Conservation (phyloP, 768 basidiomycete genomes). For the Psilocybe cubensis region DNA sequence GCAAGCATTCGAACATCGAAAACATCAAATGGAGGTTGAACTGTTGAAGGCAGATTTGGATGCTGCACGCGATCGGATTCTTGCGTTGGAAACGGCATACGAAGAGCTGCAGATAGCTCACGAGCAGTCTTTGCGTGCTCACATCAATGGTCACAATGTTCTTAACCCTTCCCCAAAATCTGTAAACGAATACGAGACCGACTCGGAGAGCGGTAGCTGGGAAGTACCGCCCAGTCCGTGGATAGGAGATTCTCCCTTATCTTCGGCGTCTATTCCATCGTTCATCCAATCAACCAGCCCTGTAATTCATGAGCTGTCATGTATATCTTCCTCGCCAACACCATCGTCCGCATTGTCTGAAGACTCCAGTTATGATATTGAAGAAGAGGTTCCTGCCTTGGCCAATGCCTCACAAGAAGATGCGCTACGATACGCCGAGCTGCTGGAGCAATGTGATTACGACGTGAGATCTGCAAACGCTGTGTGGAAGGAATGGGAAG, state of each 20-base stretch:
- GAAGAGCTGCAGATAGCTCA: conserved; percentile 1
- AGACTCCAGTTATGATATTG: neutral
- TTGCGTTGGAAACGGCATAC: conserved; percentile 11
- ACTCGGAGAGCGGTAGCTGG: too few relatives aligned
- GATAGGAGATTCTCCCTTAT: too few relatives aligned
- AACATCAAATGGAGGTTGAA: neutral
- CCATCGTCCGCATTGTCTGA: neutral
- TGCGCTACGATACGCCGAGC: neutral
- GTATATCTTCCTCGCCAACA: neutral
- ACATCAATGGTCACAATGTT: neutral
- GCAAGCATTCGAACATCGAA: neutral
- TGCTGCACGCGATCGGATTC: conserved; percentile 1
- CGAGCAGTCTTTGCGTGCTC: neutral
- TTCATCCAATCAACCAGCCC: too few relatives aligned
- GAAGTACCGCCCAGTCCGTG: too few relatives aligned
- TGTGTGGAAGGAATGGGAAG: neutral
- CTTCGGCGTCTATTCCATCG: too few relatives aligned
- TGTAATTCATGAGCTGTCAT: too few relatives aligned
- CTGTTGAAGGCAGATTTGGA: neutral
- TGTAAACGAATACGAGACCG: too few relatives aligned
- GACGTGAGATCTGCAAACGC: neutral
- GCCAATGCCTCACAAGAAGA: neutral
- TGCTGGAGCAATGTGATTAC: neutral
- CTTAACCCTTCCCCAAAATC: neutral
- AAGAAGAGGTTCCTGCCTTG: neutral